A percentile compares a stretch with the other conserved stretches of the same genome.
Evolutionary conservation across 441 rosid genomes (phyloP).

Genomic region (Melastoma candidum): DNA sequence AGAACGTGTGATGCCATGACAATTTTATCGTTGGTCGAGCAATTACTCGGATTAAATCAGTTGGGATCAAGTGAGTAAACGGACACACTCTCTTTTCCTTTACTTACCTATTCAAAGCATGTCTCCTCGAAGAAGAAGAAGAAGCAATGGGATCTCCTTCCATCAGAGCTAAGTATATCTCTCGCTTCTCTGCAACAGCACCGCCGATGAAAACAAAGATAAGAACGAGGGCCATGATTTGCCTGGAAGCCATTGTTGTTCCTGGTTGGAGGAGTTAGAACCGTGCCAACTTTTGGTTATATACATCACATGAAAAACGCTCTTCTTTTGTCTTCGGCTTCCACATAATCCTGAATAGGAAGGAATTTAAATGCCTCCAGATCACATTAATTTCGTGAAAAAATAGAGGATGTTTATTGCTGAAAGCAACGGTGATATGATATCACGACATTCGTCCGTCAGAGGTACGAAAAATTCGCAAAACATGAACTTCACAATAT

Average conservation of each 20-base stretch:
- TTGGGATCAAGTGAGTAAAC: neutral
- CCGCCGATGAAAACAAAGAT: conserved; percentile 12
- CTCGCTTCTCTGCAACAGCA: conserved; percentile 28
- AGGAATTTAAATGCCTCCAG: too few species aligned
- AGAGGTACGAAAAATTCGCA: too few species aligned
- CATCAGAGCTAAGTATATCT: conserved; percentile 41
- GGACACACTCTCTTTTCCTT: conserved; percentile 2
- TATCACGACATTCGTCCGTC: too few species aligned
- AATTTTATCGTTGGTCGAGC: neutral
- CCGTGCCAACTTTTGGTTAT: too few species aligned
- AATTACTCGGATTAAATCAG: neutral
- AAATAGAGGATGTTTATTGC: too few species aligned
- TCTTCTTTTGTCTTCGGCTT: too few species aligned
- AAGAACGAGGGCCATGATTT: conserved; percentile 8
- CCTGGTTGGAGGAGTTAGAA: too few species aligned
- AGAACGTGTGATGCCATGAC: neutral
- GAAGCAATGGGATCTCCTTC: conserved; percentile 55
- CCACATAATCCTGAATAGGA: too few species aligned
- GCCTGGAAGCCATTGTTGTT: neutral
- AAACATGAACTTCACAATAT: too few species aligned
- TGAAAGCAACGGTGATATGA: too few species aligned
- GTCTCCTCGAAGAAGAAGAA: conserved; percentile 12
- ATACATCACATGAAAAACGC: too few species aligned
- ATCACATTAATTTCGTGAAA: too few species aligned
- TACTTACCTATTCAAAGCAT: conserved; percentile 29